phyloP scores from a whole-genome alignment of 2,329 filamentous ascomycete genomes.

The Phoma sp. region DNA sequence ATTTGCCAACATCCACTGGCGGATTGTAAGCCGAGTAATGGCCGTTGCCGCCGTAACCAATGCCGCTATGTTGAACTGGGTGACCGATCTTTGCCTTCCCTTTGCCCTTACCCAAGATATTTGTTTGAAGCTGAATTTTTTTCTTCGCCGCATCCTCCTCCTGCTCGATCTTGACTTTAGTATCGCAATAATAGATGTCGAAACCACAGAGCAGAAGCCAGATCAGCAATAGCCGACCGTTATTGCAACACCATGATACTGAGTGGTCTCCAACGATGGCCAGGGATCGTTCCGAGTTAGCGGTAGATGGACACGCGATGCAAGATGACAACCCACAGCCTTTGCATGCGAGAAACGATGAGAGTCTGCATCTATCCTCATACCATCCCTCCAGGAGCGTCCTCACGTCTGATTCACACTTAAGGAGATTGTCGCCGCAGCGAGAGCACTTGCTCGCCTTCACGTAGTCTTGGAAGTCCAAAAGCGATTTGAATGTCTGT shows the following conservation, averaged over 20 bases:
- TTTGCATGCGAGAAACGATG: conserved; percentile 26
- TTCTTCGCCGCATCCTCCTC: conserved; percentile 12
- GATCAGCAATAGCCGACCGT: conserved; percentile 42
- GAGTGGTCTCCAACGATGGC: conserved; percentile 13
- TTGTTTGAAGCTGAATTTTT: background rate
- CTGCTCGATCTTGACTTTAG: conserved; percentile 21
- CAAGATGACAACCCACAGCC: conserved; percentile 25
- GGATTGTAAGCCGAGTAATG: background rate
- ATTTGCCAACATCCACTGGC: background rate
- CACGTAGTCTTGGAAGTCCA: conserved; percentile 21
- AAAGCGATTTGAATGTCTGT: conserved; percentile 12
- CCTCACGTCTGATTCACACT: conserved; percentile 15
- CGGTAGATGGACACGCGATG: conserved; percentile 24
- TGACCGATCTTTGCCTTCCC: conserved; percentile 2
- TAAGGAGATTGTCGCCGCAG: conserved; percentile 21
- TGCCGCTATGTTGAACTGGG: conserved; percentile 10
- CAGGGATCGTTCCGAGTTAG: conserved; percentile 1
- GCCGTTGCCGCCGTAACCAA: conserved; percentile 19
- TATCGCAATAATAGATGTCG: conserved; percentile 30
- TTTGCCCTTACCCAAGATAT: background rate
- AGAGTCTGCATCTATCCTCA: conserved; percentile 10
- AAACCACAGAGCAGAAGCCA: conserved; percentile 50
- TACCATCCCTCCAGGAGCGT: conserved; percentile 27
- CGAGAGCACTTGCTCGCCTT: conserved; percentile 17
- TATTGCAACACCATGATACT: conserved; percentile 47